Evolutionary conservation across 208 protist genomes (phyloP).

Genomic region (Trypanosoma avium): DNA sequence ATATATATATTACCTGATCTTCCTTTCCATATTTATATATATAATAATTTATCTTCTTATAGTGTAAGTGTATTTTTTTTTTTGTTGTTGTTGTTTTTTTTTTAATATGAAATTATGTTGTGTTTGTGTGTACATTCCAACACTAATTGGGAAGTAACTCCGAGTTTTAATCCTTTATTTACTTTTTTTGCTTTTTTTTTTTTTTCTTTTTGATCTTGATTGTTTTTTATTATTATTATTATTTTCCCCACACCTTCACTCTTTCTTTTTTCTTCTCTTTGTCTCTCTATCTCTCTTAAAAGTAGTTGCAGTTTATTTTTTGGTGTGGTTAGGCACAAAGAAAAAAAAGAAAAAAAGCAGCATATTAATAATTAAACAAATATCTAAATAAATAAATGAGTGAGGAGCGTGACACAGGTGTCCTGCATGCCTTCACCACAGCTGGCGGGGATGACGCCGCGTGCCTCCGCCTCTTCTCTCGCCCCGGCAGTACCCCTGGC

Average conservation of each 20-base stretch:
- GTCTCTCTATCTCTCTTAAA: neutral
- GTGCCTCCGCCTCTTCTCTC: slow-evolving; percentile 78
- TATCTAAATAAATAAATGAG: slow-evolving; percentile 34
- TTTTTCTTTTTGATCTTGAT: neutral
- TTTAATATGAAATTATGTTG: no score
- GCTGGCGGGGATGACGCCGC: slow-evolving; percentile 63
- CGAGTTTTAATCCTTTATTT: slow-evolving; percentile 19
- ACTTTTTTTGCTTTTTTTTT: neutral
- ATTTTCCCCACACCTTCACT: slow-evolving; percentile 8
- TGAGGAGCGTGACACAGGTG: slow-evolving; percentile 66
- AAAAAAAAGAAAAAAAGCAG: slow-evolving; percentile 11
- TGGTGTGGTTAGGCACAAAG: neutral
- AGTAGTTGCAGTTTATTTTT: neutral
- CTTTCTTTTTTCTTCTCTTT: neutral
- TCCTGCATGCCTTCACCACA: slow-evolving; percentile 62
- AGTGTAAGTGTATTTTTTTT: neutral
- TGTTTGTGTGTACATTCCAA: no score
- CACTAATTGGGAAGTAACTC: neutral
- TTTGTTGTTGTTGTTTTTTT: neutral
- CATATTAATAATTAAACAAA: neutral
- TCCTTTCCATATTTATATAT: no score
- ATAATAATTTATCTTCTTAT: no score
- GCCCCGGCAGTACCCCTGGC: slow-evolving; percentile 45
- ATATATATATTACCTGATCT: no score
- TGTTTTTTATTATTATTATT: slow-evolving; percentile 16